Evolutionary conservation across 768 basidiomycete species (phyloP), one percentile per base, ranked within the genome.

Genomic region (Boletus barrowsii): DNA sequence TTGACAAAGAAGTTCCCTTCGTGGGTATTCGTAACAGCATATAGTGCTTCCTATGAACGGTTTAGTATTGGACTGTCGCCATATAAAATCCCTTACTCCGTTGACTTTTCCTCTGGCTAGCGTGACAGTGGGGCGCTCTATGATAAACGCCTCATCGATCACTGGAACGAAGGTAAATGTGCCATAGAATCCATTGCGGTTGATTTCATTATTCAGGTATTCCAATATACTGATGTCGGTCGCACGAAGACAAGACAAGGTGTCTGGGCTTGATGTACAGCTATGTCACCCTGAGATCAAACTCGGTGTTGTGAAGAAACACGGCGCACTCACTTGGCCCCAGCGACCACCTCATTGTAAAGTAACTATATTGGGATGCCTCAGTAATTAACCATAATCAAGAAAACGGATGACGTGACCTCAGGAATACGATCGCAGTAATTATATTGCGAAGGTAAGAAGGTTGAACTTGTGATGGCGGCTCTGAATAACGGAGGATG

Each of bases 381-480:
- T 49, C 5, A 35, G 26, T 45, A 6, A 22, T 18, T 32, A 22
- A 2, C 11, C 10, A 26, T 24, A 2, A 36, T 32, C 5, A 40
- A 26, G 15, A 8, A 15, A 18, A 33, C 10, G 17, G 11, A 36
- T 7, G 5, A 20, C 6, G 26, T 10, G 1, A 35, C 51, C 37
- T 49, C 37, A 5, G 51, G 58, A 5, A 54, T 40, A 32, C 14
- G 20, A 32, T 59, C 57, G 0, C 51, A 47, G 36, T 58, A 41
- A 18, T 47, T 13, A 22, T 58, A 58, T 37, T 58, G 57, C 0
- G 50, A 24, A 20, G 49, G 49, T 7, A 58, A 4, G 30, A 30
- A 59, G 15, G 3, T 11, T 0, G 57, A 59, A 20, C 57, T 58
- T 17, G 57, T 43, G 10, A 59, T 59, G 5, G 45, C 57, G 43